A percentile compares a stretch with the other conserved stretches of the same genome.
Evolutionary conservation across 306 rosid species (phyloP).

Genomic region (Oemleria cerasiformis): DNA sequence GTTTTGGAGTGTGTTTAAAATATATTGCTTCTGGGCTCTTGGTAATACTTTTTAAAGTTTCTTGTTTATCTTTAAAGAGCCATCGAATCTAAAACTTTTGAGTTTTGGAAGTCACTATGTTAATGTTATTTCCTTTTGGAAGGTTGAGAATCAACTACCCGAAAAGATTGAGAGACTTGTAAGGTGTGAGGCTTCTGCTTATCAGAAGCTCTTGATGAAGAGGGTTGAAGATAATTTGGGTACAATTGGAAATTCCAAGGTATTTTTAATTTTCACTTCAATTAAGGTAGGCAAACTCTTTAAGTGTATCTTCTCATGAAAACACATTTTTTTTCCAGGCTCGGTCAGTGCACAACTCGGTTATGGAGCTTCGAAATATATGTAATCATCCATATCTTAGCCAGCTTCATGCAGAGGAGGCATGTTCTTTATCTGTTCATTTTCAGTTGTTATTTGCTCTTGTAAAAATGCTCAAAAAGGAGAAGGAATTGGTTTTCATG

Average conservation of each 20-base stretch:
- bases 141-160: constrained; percentile 96
- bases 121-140: constrained; percentile 25
- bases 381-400: constrained; percentile 99
- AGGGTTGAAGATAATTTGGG: constrained; percentile 99
- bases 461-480: constrained; percentile 16
- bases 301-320: neutral
- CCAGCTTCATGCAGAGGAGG: constrained; percentile 98
- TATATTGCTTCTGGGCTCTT: constrained; percentile 16
- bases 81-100: constrained; percentile 8
- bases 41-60: constrained; percentile 13
- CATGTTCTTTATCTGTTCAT: constrained; percentile 33
- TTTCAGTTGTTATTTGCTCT: constrained; percentile 14
- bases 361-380: constrained; percentile 98
- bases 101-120: constrained; percentile 19
- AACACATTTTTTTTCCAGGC: constrained; percentile 41
- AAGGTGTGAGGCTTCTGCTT: constrained; percentile 98
- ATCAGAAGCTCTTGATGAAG: constrained; percentile 97
- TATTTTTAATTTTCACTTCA: constrained; percentile 22
- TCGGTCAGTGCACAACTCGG: constrained; percentile 97
- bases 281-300: neutral
- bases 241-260: constrained; percentile 79
- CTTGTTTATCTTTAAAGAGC: neutral
- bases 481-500: constrained; percentile 8
- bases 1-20: constrained; percentile 1
- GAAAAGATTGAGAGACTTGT: constrained; percentile 96